Conservation (phyloP, 805 yeast species). For the Hyphopichia homilentoma region DNA sequence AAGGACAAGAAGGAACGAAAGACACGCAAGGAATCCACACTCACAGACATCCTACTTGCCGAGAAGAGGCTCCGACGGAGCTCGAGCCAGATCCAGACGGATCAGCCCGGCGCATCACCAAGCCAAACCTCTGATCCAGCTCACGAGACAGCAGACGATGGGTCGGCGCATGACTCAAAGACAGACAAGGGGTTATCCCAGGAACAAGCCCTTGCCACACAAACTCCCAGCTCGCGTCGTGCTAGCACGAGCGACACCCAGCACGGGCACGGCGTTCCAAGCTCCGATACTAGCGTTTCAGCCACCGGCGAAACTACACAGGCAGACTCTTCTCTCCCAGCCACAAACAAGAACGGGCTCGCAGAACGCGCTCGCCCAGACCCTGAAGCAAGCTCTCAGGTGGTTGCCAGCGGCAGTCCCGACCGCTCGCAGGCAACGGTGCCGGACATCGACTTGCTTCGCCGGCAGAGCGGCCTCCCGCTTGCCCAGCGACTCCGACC, state of each 20-base stretch:
- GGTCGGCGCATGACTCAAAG: slow-evolving; percentile 11
- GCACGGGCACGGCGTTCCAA: slow-evolving; percentile 1
- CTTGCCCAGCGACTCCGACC: slow-evolving; percentile 42
- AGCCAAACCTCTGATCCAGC: slow-evolving; percentile 17
- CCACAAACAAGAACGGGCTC: neutral
- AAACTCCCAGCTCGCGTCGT: too few relatives aligned
- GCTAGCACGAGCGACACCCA: neutral
- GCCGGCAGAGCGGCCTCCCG: slow-evolving; percentile 23
- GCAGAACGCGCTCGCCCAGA: too few relatives aligned
- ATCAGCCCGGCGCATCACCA: too few relatives aligned
- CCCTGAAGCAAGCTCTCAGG: slow-evolving; percentile 1
- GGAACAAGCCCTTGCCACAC: slow-evolving; percentile 1
- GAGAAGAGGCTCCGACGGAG: neutral
- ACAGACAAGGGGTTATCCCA: slow-evolving; percentile 23
- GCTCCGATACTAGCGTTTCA: slow-evolving; percentile 1
- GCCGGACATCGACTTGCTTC: slow-evolving; percentile 5
- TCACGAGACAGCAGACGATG: slow-evolving; percentile 10
- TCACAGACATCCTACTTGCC: neutral
- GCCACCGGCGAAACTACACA: slow-evolving; percentile 6
- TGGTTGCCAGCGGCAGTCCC: neutral
- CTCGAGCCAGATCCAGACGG: slow-evolving; percentile 16
- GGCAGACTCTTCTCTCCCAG: neutral
- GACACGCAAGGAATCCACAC: slow-evolving; percentile 1
- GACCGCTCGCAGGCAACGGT: neutral
- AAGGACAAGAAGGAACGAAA: too few relatives aligned